Percentiles rank a stretch among this genome's conserved stretches.
These are phyloP conservation scores for Rhodotorula sp. DNA, from an alignment of 1,284 basidiomycete genomes.

Conservation along the genomic window DNA sequence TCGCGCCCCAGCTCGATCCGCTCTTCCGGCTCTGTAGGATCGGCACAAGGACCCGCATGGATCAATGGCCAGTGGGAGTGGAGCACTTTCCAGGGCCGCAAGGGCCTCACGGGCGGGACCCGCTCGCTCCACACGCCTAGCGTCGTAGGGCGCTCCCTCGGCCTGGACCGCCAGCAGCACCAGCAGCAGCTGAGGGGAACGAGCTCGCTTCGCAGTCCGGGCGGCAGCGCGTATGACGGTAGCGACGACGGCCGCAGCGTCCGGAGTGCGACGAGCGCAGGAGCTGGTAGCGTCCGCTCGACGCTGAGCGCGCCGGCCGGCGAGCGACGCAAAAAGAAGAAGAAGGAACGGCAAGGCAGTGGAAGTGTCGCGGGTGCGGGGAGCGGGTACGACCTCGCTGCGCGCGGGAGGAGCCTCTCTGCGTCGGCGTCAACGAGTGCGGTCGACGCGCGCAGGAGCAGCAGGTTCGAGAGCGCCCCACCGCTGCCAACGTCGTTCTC, in stretches of 20 bases:
- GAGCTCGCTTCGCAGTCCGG: constrained; percentile 8
- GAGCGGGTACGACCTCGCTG: neutral
- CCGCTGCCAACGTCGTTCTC: constrained; percentile 12
- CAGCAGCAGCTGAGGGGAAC: constrained; percentile 3
- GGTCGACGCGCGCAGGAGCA: neutral
- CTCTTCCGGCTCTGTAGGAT: constrained; percentile 13
- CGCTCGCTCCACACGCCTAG: constrained; percentile 23
- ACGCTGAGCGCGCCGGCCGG: neutral
- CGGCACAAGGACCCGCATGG: constrained; percentile 11
- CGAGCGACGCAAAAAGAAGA: neutral
- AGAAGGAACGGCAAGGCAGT: neutral
- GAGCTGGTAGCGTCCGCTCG: neutral
- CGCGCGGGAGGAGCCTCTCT: neutral
- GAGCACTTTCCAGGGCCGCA: constrained; percentile 28
- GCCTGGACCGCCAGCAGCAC: neutral
- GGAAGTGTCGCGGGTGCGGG: neutral
- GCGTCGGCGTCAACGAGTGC: neutral
- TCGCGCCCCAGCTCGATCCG: constrained; percentile 18
- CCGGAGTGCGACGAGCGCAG: constrained; percentile 7
- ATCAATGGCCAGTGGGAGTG: constrained; percentile 38
- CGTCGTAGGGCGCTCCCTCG: constrained; percentile 24
- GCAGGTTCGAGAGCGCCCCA: neutral
- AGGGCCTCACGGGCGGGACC: constrained; percentile 30
- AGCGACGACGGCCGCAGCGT: constrained; percentile 3
- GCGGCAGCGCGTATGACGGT: neutral